These are phyloP conservation scores for Globisporangium parvum DNA, from an alignment of 352 stramenopile species.

Conservation along the genomic window DNA sequence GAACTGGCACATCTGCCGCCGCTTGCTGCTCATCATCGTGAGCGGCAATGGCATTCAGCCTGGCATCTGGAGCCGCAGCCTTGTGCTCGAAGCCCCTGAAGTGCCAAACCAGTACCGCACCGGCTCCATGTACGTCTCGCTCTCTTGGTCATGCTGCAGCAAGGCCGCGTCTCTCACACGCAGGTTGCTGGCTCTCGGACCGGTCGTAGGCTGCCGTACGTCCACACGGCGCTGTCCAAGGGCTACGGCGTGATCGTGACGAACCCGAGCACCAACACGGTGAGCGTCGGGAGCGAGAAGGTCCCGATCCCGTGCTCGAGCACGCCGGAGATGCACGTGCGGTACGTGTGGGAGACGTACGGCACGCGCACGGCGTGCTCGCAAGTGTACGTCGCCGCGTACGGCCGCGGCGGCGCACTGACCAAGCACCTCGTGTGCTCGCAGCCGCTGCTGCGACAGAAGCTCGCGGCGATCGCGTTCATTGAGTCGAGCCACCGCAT, in stretches of 20 bases:
- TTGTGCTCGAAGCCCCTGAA: slow-evolving; percentile 68
- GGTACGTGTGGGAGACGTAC: slow-evolving; percentile 82
- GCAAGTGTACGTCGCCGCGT: slow-evolving; percentile 79
- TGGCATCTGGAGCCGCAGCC: slow-evolving; percentile 79
- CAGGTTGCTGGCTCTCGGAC: background rate
- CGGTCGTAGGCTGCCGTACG: slow-evolving; percentile 58
- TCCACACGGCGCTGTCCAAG: slow-evolving; percentile 72
- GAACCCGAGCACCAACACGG: slow-evolving; percentile 76
- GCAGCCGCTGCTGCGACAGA: slow-evolving; percentile 52
- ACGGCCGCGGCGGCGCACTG: slow-evolving; percentile 60
- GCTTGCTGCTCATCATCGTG: slow-evolving; percentile 70
- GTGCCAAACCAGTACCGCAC: slow-evolving; percentile 75
- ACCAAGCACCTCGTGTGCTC: slow-evolving; percentile 74
- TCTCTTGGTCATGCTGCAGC: background rate
- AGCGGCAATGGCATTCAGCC: slow-evolving; percentile 82
- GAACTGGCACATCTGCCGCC: slow-evolving; percentile 77
- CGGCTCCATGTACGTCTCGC: slow-evolving; percentile 49
- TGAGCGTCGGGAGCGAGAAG: slow-evolving; percentile 64
- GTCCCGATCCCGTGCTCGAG: slow-evolving; percentile 70
- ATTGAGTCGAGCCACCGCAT: slow-evolving; percentile 80
- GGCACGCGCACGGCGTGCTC: slow-evolving; percentile 55
- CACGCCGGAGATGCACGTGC: slow-evolving; percentile 72
- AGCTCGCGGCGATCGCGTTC: slow-evolving; percentile 70
- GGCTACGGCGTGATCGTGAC: slow-evolving; percentile 78
- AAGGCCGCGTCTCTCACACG: too few species aligned